Evolutionary conservation across 805 yeast genomes (phyloP), one percentile per base, ranked within the genome.

Genomic region (Wickerhamomyces ciferrii): DNA sequence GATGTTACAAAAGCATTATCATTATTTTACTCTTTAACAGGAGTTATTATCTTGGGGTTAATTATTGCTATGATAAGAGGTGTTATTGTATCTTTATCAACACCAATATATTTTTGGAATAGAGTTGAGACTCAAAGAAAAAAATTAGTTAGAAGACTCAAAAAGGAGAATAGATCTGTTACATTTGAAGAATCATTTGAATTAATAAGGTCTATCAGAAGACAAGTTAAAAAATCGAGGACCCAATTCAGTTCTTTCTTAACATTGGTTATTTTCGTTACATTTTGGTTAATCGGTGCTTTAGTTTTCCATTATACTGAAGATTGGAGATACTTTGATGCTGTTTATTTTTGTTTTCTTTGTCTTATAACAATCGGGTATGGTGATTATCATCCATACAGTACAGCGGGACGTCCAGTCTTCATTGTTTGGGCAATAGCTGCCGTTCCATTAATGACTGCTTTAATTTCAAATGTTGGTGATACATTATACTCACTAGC

Each of bases 401-500:
- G 82, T 0, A 65, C 81, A 1, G 83, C 85, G 6, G 95, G 96
- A 1, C 67, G 84, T 38, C 76, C 84, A 1, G 79, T 88, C 53
- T 89, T 89, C 55, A 79, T 87, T 8, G 65, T 80, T 10, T 90
- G 96, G 96, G 84, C 90, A 0, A 60, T 90, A 19, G 69, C 81
- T 7, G 96, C 96, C 0, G 83, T 90, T 20, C 97, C 97, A 1
- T 69, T 88, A 43, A 88, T 89, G 95, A 86, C 96, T 2, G 82
- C 84, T 17, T 70, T 88, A 46, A 79, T 88, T 36, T 82, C 91
- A 1, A 81, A 79, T 44, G 68, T 84, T 41, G 87, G 92, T 51
- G 95, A 87, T 59, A 68, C 77, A 17, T 53, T 81, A 68, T 75
- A 59, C 60, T 48, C 31, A 2, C 19, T 48, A 15, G 66, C 62